A percentile compares a stretch with the other conserved stretches of the same genome.
Conservation (phyloP, 805 yeast species). For the Diddensiella caesifluorescens region DNA sequence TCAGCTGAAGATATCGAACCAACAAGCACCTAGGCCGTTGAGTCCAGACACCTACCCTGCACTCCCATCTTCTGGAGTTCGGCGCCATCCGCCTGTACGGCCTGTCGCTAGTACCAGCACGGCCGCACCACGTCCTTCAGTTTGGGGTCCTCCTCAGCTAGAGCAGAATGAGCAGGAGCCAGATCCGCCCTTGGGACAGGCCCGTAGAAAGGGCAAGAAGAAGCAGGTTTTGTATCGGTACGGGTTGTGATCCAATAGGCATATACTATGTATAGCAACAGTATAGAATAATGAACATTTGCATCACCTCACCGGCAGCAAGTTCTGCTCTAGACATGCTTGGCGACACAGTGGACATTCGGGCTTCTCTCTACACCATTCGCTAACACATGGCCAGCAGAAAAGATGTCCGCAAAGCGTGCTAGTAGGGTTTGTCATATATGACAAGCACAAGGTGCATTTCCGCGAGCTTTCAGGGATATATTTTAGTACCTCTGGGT, state of each 20-base stretch:
- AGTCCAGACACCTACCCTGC: slow-evolving; percentile 43
- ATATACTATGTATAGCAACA: too few relatives aligned
- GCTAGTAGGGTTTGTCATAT: slow-evolving; percentile 76
- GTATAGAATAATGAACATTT: not conserved
- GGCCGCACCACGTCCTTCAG: slow-evolving; percentile 17
- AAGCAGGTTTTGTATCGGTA: slow-evolving; percentile 50
- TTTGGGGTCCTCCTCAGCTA: slow-evolving; percentile 12
- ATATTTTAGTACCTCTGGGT: slow-evolving; percentile 54
- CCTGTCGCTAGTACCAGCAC: too few relatives aligned
- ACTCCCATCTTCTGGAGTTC: slow-evolving; percentile 33
- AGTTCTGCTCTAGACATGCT: slow-evolving; percentile 52
- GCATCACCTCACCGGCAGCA: slow-evolving; percentile 47
- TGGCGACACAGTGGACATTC: slow-evolving; percentile 93
- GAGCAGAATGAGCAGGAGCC: slow-evolving; percentile 3
- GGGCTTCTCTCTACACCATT: slow-evolving; percentile 81
- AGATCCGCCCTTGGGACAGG: slow-evolving; percentile 9
- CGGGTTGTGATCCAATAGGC: slow-evolving; percentile 39
- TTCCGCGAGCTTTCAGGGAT: slow-evolving; percentile 64
- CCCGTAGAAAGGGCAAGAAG: slow-evolving; percentile 40
- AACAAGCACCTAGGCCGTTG: slow-evolving; percentile 13
- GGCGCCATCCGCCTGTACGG: slow-evolving; percentile 34
- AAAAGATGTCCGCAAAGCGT: slow-evolving; percentile 90
- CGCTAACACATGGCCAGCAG: slow-evolving; percentile 87
- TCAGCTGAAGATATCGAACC: slow-evolving; percentile 9
- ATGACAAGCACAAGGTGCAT: slow-evolving; percentile 79